Base-by-base conservation (phyloP, 257 asterid species). In the Marsdenia floribunda region DNA sequence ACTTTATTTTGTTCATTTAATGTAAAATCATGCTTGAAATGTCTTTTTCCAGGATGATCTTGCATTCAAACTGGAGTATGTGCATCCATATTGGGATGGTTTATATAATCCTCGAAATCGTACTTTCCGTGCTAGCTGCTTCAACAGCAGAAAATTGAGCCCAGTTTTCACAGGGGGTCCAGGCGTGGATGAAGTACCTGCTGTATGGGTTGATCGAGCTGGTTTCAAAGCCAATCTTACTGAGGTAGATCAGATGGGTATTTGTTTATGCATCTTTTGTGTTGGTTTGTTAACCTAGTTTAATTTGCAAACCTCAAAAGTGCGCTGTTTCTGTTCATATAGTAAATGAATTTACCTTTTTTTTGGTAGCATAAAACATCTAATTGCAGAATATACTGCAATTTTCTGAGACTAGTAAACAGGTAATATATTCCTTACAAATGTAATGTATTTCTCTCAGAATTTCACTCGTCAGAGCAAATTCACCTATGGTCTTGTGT, bases 91-190 rank as follows among this genome's bases (percentile, higher is more conserved):
- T 74, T 81, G 91, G 33, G 99, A 95, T 81, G 99, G 99, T 29
- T 89, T 95, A 71, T 82, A 85, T 77, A 90, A 92, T 86, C 85
- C 96, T 79, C 91, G 97, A 52, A 90, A 95, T 80, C 97, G 99
- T 72, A 86, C 96, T 49, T 89, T 95, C 84, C 93, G 94, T 40
- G 76, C 97, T 68, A 92, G 93, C 88, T 88, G 96, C 89, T 95
- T 95, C 86, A 95, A 95, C 77, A 91, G 97, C 84, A 86, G 98
- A 80, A 92, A 95, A 83, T 81, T 92, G 81, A 95, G 99, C 77
- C 98, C 98, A 40, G 99, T 95, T 75, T 95, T 95, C 86, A 95
- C 98, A 12, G 98, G 99, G 18, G 99, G 99, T 46, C 99, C 98
- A 57, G 98, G 99, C 80, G 85, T 87, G 54, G 98, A 95, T 70